These are phyloP conservation scores for Lactifluus rugatus DNA, from an alignment of 768 basidiomycete species.

Conservation along the genomic window DNA sequence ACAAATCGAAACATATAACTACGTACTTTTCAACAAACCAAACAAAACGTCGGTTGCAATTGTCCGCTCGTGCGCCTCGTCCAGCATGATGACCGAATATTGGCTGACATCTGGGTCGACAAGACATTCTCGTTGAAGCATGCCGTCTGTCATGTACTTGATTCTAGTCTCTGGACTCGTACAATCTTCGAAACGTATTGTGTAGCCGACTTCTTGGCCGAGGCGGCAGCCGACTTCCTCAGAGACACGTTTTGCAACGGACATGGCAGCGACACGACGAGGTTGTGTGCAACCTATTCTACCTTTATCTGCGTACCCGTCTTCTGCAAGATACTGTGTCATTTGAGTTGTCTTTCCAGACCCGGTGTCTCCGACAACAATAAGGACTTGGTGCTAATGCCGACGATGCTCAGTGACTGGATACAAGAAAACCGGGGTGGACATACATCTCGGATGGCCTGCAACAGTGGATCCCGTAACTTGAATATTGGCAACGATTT, in stretches of 20 bases:
- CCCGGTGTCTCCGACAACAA: constrained; percentile 97
- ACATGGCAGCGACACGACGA: constrained; percentile 98
- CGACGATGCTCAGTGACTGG: constrained; percentile 18
- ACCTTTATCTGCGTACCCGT: constrained; percentile 83
- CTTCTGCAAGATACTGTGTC: constrained; percentile 95
- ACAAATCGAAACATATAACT: neutral
- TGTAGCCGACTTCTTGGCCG: constrained; percentile 97
- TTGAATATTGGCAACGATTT: constrained; percentile 91
- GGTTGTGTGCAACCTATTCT: constrained; percentile 97
- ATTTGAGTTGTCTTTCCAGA: constrained; percentile 99
- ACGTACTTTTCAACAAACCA: constrained; percentile 83
- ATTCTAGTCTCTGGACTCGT: constrained; percentile 97
- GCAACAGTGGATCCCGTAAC: constrained; percentile 77
- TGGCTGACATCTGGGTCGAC: constrained; percentile 90
- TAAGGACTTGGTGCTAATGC: constrained; percentile 84
- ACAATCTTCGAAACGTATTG: constrained; percentile 98
- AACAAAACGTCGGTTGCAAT: constrained; percentile 98
- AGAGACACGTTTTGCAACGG: constrained; percentile 95
- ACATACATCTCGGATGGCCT: constrained; percentile 83
- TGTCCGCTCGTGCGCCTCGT: constrained; percentile 97
- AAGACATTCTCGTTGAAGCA: constrained; percentile 94
- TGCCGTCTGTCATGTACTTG: constrained; percentile 99
- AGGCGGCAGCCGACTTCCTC: constrained; percentile 98
- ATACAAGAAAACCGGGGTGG: neutral
- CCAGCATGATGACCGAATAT: constrained; percentile 95